Percentiles rank a stretch among this genome's conserved stretches.
Conservation (phyloP, 805 yeast species). For the Schwanniomyces vanrijiae region DNA sequence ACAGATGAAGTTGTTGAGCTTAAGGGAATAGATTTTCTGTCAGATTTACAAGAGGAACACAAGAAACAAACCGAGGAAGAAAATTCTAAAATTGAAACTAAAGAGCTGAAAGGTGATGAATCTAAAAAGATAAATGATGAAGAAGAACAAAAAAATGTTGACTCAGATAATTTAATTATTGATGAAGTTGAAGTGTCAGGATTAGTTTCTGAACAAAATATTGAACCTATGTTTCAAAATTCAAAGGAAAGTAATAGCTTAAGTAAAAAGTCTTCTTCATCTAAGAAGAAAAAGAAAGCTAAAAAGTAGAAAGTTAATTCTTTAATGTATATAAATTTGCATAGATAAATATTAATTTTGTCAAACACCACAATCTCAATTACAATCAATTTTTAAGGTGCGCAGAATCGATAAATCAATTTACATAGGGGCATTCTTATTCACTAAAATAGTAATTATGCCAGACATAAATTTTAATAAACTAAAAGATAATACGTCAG, state of each 20-base stretch:
- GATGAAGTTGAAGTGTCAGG: conserved; percentile 43
- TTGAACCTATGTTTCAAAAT: neutral
- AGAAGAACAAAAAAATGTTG: neutral
- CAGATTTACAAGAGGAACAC: neutral
- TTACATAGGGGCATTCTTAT: neutral
- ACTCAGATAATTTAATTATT: conserved; percentile 31
- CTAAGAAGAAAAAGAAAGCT: neutral
- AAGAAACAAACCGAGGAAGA: neutral
- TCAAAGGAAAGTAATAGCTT: conserved; percentile 8
- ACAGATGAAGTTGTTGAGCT: conserved; percentile 34
- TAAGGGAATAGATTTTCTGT: conserved; percentile 22
- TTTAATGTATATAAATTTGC: neutral
- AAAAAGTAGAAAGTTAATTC: neutral
- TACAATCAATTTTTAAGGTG: neutral
- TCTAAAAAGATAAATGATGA: neutral
- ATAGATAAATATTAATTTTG: neutral
- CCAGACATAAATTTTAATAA: conserved; percentile 26
- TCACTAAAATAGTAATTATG: conserved; percentile 10
- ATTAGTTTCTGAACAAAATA: neutral
- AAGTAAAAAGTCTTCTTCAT: neutral
- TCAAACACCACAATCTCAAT: too few species aligned
- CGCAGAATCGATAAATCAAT: neutral
- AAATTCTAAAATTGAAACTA: neutral
- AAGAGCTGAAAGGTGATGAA: neutral
- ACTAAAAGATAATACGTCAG: conserved; percentile 48